Evolutionary conservation across 352 stramenopile genomes (phyloP).

Genomic region (Thalassiosira exigua): DNA sequence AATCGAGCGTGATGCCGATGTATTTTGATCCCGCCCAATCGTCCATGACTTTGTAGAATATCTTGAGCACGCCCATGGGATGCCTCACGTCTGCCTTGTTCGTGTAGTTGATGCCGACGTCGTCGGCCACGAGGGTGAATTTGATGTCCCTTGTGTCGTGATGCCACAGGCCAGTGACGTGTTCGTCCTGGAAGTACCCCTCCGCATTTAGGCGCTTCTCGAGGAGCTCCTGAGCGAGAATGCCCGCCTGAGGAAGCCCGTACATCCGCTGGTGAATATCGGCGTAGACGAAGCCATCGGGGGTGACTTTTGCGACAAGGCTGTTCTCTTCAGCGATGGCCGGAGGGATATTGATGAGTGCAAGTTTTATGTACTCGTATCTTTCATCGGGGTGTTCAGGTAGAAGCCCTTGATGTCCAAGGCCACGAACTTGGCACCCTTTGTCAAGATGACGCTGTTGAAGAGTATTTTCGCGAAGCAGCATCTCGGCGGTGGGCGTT

Average conservation of each 20-base stretch:
- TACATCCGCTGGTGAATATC: conserved; percentile 58
- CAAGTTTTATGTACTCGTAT: conserved; percentile 42
- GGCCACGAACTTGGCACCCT: conserved; percentile 37
- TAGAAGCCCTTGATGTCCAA: conserved; percentile 53
- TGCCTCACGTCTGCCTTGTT: conserved; percentile 11
- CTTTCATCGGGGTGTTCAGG: conserved; percentile 38
- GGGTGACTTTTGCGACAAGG: neutral
- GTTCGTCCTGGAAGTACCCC: conserved; percentile 17
- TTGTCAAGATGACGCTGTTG: conserved; percentile 49
- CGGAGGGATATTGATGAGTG: conserved; percentile 27
- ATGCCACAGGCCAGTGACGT: conserved; percentile 27
- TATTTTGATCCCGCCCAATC: conserved; percentile 31
- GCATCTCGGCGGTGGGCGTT: conserved; percentile 36
- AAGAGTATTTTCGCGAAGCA: conserved; percentile 39
- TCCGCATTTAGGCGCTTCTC: conserved; percentile 8
- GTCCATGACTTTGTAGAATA: conserved; percentile 23
- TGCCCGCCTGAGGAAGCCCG: conserved; percentile 53
- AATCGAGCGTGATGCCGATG: conserved; percentile 30
- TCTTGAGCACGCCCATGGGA: conserved; percentile 8
- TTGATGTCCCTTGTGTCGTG: conserved; percentile 17
- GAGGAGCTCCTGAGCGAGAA: conserved; percentile 49
- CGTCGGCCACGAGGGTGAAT: conserved; percentile 55
- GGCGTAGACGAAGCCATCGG: conserved; percentile 43
- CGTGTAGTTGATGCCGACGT: conserved; percentile 46
- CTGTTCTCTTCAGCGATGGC: conserved; percentile 35